Evolutionary conservation across 495 filamentous ascomycete species (phyloP), one percentile per base, ranked within the genome.

Genomic region (Penicillium goetzii): DNA sequence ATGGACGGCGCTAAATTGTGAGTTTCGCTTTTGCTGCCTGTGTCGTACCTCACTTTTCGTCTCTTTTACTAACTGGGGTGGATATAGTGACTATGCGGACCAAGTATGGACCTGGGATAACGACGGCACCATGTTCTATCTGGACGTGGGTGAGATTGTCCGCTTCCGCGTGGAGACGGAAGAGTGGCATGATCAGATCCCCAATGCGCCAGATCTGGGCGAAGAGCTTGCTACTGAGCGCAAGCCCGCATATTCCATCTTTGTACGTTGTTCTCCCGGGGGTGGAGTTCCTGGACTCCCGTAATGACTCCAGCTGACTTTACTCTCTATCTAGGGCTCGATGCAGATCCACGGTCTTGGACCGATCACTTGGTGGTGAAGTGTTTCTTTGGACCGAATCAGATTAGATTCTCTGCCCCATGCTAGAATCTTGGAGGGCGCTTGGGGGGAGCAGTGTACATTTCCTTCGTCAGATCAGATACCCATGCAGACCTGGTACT

Each of bases 81-180:
- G 15, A 30, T 47, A 50, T 47, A 90, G 87, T 67, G 86, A 92
- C 52, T 83, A 85, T 50, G 81, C 80, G 56, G 91, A 97, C 52
- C 82, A 88, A 47, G 83, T 89, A 25, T 97, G 91, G 90, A 82
- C 91, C 47, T 97, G 92, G 93, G 80, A 87, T 3, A 86, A 80
- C 38, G 85, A 90, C 0, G 89, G 84, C 17, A 78, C 87, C 26
- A 81, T 84, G 17, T 86, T 93, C 71, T 95, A 88, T 69, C 96
- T 91, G 76, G 95, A 99, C 76, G 89, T 88, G 60, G 86, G 91
- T 65, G 95, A 98, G 77, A 81, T 89, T 61, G 93, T 97, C 10
- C 88, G 92, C 15, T 90, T 97, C 70, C 84, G 90, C 25, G 86
- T 98, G 19, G 86, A 93, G 59, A 80, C 85, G 28, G 95, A 99